A percentile compares a stretch with the other conserved stretches of the same genome.
Conservation (phyloP, 176 grass and related monocot genomes). For the Canna indica region DNA sequence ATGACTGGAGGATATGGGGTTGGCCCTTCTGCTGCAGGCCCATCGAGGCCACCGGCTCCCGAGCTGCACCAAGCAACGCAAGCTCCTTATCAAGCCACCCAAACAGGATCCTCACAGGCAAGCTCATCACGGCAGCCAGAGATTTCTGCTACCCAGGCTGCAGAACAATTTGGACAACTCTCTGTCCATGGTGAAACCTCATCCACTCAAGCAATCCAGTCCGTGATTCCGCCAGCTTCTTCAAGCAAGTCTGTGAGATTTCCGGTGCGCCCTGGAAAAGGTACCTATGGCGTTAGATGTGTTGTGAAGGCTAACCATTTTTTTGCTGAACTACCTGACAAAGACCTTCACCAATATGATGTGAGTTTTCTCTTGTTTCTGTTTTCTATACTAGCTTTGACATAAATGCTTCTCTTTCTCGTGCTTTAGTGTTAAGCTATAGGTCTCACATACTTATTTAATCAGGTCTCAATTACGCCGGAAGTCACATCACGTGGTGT, state of each 20-base stretch:
- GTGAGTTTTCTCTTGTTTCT: constrained; percentile 28
- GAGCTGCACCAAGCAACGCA: constrained; percentile 89
- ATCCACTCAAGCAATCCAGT: constrained; percentile 28
- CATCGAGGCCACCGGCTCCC: constrained; percentile 46
- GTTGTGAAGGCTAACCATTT: constrained; percentile 93
- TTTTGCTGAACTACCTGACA: constrained; percentile 65
- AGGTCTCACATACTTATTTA: not conserved
- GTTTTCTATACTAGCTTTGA: not conserved
- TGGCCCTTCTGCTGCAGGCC: not conserved
- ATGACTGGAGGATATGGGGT: not conserved
- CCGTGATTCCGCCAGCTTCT: constrained; percentile 12
- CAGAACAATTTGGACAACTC: constrained; percentile 31
- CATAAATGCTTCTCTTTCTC: not conserved
- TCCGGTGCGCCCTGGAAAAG: constrained; percentile 66
- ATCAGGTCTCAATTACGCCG: constrained; percentile 66
- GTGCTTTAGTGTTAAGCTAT: not conserved
- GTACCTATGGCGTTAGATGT: constrained; percentile 50
- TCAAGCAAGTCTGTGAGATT: constrained; percentile 50
- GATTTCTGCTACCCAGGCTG: constrained; percentile 11
- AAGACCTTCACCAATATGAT: constrained; percentile 90
- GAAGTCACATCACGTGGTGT: constrained; percentile 43
- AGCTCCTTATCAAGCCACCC: constrained; percentile 35
- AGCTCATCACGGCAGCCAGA: constrained; percentile 26
- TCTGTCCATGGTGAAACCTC: constrained; percentile 36
- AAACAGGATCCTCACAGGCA: constrained; percentile 10